These are phyloP conservation scores for Paspalum vaginatum DNA, from an alignment of 176 grass and related monocot genomes.

Conservation along the genomic window DNA sequence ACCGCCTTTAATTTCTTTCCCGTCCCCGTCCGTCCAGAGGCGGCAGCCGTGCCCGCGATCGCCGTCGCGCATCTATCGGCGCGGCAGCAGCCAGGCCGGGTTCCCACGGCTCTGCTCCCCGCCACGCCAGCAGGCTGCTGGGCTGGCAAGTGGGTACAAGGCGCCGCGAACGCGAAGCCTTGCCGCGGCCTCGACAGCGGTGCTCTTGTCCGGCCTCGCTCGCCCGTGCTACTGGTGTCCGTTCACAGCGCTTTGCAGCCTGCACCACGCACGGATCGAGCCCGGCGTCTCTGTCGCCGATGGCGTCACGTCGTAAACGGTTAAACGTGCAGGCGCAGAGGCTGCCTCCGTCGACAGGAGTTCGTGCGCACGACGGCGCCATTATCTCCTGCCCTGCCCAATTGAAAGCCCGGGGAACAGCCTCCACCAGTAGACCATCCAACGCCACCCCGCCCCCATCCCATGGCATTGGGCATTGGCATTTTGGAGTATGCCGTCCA, in stretches of 20 bases:
- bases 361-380: slow-evolving; percentile 27
- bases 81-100: background rate
- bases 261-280: background rate
- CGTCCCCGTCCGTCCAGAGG: slow-evolving; percentile 23
- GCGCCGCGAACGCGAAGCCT: background rate
- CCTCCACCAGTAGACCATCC: background rate
- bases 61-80: slow-evolving; percentile 43
- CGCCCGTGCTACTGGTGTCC: background rate
- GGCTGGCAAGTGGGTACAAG: background rate
- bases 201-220: background rate
- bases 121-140: too few relatives aligned
- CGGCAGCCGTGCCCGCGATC: slow-evolving; percentile 18
- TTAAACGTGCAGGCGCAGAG: background rate
- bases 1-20: slow-evolving; percentile 1
- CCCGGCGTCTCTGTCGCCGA: background rate
- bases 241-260: background rate
- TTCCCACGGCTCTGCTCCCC: slow-evolving; percentile 28
- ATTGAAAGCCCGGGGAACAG: background rate
- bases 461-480: background rate
- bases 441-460: background rate
- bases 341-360: background rate
- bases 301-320: background rate
- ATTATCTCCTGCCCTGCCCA: background rate
- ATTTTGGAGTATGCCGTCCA: slow-evolving; percentile 16
- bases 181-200: background rate